Percentiles rank a stretch among this genome's conserved stretches.
Conservation (phyloP, 768 basidiomycete species). For the Lentinula boryana region DNA sequence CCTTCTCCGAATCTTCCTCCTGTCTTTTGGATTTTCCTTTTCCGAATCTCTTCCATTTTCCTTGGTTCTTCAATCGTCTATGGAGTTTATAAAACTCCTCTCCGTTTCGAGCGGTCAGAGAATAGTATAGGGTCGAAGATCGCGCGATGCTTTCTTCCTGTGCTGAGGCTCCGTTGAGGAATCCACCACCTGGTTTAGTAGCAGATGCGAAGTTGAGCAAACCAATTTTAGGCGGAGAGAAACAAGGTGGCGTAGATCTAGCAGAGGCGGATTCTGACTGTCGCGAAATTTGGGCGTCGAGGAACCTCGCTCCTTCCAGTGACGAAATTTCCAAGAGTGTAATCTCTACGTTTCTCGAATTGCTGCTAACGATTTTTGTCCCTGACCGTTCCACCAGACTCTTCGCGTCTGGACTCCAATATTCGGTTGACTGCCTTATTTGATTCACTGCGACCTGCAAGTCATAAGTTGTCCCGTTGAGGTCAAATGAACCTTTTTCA, state of each 20-base stretch:
- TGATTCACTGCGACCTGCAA: constrained; percentile 19
- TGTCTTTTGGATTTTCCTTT: neutral
- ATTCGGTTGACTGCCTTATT: constrained; percentile 38
- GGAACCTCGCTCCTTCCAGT: constrained; percentile 50
- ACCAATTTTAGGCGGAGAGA: constrained; percentile 35
- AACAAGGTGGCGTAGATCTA: constrained; percentile 11
- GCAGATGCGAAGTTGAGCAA: constrained; percentile 77
- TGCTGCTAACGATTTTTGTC: neutral
- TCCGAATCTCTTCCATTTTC: neutral
- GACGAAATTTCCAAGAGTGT: constrained; percentile 60
- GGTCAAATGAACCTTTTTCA: constrained; percentile 32
- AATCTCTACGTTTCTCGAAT: constrained; percentile 21
- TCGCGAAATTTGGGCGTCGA: constrained; percentile 17
- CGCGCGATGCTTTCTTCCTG: constrained; percentile 81
- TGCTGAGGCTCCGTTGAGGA: constrained; percentile 64
- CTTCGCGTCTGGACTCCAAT: constrained; percentile 42
- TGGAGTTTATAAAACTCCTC: constrained; percentile 62
- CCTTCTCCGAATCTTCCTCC: neutral
- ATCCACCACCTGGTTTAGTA: constrained; percentile 71
- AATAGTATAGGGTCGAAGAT: constrained; percentile 62
- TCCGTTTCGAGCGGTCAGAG: constrained; percentile 49
- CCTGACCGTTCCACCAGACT: neutral
- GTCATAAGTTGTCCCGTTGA: constrained; percentile 23
- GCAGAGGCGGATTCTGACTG: neutral
- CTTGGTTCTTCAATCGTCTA: constrained; percentile 16